A percentile compares a stretch with the other conserved stretches of the same genome.
These are phyloP conservation scores for Cladosporium sp. DNA, from an alignment of 2,329 filamentous ascomycete genomes.

Conservation along the genomic window DNA sequence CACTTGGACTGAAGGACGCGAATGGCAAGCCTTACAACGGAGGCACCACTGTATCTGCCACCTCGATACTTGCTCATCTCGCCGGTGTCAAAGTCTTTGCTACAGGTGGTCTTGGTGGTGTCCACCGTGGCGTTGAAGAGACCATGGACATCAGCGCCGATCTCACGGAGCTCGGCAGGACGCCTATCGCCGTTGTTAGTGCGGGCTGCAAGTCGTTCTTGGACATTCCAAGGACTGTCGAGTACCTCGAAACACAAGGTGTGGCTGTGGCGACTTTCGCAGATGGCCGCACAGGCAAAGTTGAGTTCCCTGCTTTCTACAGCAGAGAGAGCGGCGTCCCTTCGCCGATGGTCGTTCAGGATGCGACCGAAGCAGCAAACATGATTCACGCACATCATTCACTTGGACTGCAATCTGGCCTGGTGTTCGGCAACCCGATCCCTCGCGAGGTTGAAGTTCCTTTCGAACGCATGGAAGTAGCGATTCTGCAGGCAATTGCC, in stretches of 20 bases:
- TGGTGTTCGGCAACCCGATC: slow-evolving; percentile 89
- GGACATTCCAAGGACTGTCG: slow-evolving; percentile 85
- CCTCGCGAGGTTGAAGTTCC: slow-evolving; percentile 70
- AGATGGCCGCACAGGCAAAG: slow-evolving; percentile 69
- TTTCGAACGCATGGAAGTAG: slow-evolving; percentile 67
- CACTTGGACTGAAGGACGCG: slow-evolving; percentile 72
- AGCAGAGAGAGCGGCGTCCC: slow-evolving; percentile 79
- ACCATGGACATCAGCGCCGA: slow-evolving; percentile 95
- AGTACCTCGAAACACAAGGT: slow-evolving; percentile 73
- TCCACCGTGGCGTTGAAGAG: slow-evolving; percentile 83
- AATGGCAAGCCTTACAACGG: slow-evolving; percentile 73
- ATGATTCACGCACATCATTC: slow-evolving; percentile 79
- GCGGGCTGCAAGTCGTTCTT: slow-evolving; percentile 96
- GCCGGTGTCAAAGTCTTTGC: slow-evolving; percentile 92
- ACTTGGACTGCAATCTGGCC: slow-evolving; percentile 72
- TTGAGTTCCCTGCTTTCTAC: slow-evolving; percentile 94
- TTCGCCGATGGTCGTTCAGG: slow-evolving; percentile 73
- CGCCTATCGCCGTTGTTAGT: slow-evolving; percentile 82
- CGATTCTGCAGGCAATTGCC: slow-evolving; percentile 68
- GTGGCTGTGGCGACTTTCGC: slow-evolving; percentile 88
- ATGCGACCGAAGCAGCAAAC: slow-evolving; percentile 82
- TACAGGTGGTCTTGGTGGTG: slow-evolving; percentile 90
- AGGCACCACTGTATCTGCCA: slow-evolving; percentile 90
- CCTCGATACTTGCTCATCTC: slow-evolving; percentile 83
- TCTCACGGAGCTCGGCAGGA: slow-evolving; percentile 88